Evolutionary conservation across 257 asterid genomes (phyloP).

Genomic region (Scutellaria barbata): DNA sequence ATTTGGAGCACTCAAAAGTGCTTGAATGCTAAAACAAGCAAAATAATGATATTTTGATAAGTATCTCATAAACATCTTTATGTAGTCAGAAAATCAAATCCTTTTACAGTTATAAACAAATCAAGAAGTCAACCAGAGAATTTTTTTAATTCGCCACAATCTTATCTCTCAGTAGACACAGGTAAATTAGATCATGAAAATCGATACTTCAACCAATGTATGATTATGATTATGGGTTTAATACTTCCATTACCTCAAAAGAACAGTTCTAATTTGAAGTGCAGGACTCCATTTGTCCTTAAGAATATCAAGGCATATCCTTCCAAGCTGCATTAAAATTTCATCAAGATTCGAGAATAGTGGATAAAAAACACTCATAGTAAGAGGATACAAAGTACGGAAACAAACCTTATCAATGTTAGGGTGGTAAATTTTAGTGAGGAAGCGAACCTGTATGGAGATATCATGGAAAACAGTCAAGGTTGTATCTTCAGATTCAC

Average conservation of each 20-base stretch:
- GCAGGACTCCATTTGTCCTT: conserved; percentile 90
- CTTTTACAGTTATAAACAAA: no score
- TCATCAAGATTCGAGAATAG: background rate
- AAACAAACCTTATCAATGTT: conserved; percentile 66
- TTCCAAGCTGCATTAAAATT: conserved; percentile 59
- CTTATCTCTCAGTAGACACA: background rate
- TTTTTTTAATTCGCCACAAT: no score
- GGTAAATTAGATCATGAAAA: background rate
- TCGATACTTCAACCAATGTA: no score
- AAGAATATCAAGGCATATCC: conserved; percentile 81
- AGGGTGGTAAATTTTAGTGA: conserved; percentile 79
- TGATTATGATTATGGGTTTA: no score
- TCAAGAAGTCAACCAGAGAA: no score
- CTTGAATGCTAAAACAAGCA: conserved; percentile 54
- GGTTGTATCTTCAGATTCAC: no score
- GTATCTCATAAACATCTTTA: no score
- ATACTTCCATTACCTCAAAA: conserved; percentile 56
- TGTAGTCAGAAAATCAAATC: no score
- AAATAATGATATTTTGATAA: background rate
- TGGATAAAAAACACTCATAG: background rate
- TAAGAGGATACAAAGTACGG: background rate
- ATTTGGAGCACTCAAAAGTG: conserved; percentile 73
- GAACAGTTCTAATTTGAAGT: conserved; percentile 77
- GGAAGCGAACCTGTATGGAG: conserved; percentile 43
- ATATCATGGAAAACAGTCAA: no score